phyloP scores from a whole-genome alignment of 1,139 yeast genomes.

The Debaryomyces fabryi region DNA sequence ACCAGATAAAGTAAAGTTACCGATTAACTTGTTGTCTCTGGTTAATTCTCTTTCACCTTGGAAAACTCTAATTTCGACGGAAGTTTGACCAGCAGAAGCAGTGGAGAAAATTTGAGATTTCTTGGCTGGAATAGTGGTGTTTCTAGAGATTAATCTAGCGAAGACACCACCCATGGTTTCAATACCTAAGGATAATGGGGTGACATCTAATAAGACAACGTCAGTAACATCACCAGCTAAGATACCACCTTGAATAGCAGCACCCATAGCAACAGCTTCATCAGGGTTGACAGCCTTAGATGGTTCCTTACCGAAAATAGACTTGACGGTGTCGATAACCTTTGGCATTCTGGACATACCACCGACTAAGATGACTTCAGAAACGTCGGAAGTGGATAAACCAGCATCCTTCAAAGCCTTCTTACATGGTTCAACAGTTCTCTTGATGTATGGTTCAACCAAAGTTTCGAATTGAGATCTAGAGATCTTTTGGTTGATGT shows the following conservation, averaged over 20 bases:
- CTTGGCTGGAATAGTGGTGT: slow-evolving; percentile 93
- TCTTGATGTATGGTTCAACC: slow-evolving; percentile 90
- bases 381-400: slow-evolving; percentile 78
- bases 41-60: slow-evolving; percentile 98
- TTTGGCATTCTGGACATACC: slow-evolving; percentile 99
- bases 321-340: slow-evolving; percentile 95
- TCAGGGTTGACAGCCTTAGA: slow-evolving; percentile 99
- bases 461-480: slow-evolving; percentile 92
- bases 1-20: slow-evolving; percentile 89
- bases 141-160: slow-evolving; percentile 90
- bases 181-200: slow-evolving; percentile 90
- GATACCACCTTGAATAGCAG: slow-evolving; percentile 99
- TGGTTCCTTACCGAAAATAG: slow-evolving; percentile 92
- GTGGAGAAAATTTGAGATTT: slow-evolving; percentile 93
- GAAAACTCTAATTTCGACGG: slow-evolving; percentile 95
- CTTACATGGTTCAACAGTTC: slow-evolving; percentile 95
- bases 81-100: slow-evolving; percentile 95
- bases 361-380: slow-evolving; percentile 97
- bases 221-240: slow-evolving; percentile 98
- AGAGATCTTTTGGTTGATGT: slow-evolving; percentile 89
- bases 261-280: slow-evolving; percentile 99
- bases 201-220: slow-evolving; percentile 90
- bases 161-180: slow-evolving; percentile 96
- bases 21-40: slow-evolving; percentile 94
- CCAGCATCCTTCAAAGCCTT: slow-evolving; percentile 98